A percentile compares a stretch with the other conserved stretches of the same genome.
These are phyloP conservation scores for Serendipita sp. DNA, from an alignment of 1,284 basidiomycete species.

Conservation along the genomic window DNA sequence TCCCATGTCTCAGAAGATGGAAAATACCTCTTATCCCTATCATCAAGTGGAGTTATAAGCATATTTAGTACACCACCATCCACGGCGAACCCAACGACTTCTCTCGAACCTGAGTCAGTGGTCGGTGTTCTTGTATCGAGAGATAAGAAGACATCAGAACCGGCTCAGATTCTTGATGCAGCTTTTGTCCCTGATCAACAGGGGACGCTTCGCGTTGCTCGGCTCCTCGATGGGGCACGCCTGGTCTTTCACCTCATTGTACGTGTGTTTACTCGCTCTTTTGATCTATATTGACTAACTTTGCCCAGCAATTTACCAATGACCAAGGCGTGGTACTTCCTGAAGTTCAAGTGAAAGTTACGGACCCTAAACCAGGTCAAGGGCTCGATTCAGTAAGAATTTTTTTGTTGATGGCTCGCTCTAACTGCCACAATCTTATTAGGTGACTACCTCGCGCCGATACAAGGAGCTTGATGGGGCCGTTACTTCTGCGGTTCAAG, in stretches of 20 bases:
- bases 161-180: slow-evolving; percentile 33
- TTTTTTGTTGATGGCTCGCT: too few species aligned
- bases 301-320: slow-evolving; percentile 37
- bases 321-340: slow-evolving; percentile 41
- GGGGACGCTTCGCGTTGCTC: slow-evolving; percentile 41
- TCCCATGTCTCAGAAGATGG: background rate
- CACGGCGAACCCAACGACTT: slow-evolving; percentile 19
- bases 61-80: slow-evolving; percentile 21
- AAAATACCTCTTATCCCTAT: background rate
- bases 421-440: background rate
- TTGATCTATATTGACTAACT: slow-evolving; percentile 8
- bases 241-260: slow-evolving; percentile 58
- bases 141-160: slow-evolving; percentile 14
- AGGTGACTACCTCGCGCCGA: slow-evolving; percentile 35
- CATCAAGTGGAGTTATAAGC: background rate
- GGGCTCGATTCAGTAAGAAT: too few species aligned
- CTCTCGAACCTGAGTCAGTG: slow-evolving; percentile 23
- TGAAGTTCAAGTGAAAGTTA: slow-evolving; percentile 30
- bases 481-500: slow-evolving; percentile 46
- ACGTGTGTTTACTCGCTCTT: slow-evolving; percentile 20
- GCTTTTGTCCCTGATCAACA: slow-evolving; percentile 29
- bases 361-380: background rate
- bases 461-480: slow-evolving; percentile 48
- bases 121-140: slow-evolving; percentile 17
- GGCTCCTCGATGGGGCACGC: slow-evolving; percentile 46